These are phyloP conservation scores for Plectosphaerella plurivora DNA, from an alignment of 2,329 filamentous ascomycete species.

Conservation along the genomic window DNA sequence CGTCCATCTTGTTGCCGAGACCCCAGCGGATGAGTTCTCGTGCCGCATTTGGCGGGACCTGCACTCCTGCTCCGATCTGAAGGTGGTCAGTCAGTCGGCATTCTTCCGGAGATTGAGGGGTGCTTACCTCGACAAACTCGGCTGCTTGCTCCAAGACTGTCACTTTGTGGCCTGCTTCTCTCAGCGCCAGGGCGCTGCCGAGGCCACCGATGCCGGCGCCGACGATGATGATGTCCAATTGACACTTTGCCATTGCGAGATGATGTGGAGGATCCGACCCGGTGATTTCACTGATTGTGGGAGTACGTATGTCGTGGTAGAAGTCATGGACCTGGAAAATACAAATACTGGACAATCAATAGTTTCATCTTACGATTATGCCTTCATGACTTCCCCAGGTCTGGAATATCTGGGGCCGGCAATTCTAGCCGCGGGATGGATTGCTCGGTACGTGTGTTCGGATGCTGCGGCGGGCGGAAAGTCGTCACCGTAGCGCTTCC, in stretches of 20 bases:
- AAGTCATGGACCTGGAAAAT: no score
- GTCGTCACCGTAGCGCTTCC: no score
- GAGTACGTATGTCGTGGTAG: no score
- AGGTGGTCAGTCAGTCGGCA: not conserved
- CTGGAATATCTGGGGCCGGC: no score
- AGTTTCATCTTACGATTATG: no score
- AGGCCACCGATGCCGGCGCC: constrained; percentile 12
- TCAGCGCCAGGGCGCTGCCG: constrained; percentile 7
- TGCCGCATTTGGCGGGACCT: constrained; percentile 11
- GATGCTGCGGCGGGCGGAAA: no score
- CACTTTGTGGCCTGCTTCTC: constrained; percentile 8
- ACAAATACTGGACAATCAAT: no score
- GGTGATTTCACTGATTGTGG: no score
- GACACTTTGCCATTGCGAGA: not conserved
- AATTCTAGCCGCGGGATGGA: no score
- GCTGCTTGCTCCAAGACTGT: constrained; percentile 10
- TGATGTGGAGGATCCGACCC: not conserved
- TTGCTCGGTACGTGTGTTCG: no score
- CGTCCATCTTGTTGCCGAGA: constrained; percentile 9
- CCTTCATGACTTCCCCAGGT: no score
- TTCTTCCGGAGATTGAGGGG: not conserved
- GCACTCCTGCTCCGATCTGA: constrained; percentile 12
- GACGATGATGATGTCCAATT: constrained; percentile 9
- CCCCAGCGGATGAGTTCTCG: constrained; percentile 12
- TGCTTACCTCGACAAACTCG: constrained; percentile 11